A percentile compares a stretch with the other conserved stretches of the same genome.
These are phyloP conservation scores for Xylaria cubensis DNA, from an alignment of 495 filamentous ascomycete genomes.

Conservation along the genomic window DNA sequence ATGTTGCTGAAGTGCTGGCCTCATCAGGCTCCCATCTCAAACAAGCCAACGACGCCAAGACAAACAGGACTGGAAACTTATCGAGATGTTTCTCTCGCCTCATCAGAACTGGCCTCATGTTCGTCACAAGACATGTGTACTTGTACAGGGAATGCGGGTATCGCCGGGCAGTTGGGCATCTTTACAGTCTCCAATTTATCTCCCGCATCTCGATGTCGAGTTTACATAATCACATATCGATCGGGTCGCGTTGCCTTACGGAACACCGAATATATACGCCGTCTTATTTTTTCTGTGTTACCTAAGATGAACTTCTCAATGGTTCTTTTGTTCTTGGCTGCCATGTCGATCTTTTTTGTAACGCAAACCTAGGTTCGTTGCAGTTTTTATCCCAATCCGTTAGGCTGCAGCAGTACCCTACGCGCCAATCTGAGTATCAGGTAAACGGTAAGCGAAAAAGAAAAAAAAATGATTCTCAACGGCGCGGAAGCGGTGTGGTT, in stretches of 20 bases:
- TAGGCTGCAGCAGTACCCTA: constrained; percentile 9
- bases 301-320: not conserved
- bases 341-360: constrained; percentile 1
- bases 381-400: constrained; percentile 1
- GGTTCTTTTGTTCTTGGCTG: not conserved
- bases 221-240: constrained; percentile 19
- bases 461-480: constrained; percentile 10
- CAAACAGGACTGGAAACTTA: not conserved
- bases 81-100: constrained; percentile 3
- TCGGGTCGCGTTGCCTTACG: not conserved
- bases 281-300: not conserved
- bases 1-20: not conserved
- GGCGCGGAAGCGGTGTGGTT: constrained; percentile 15
- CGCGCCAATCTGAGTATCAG: not conserved
- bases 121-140: constrained; percentile 10
- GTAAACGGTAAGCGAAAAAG: constrained; percentile 23
- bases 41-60: constrained; percentile 6
- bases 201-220: constrained; percentile 12
- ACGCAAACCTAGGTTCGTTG: constrained; percentile 1
- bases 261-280: not conserved
- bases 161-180: constrained; percentile 26
- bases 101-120: not conserved
- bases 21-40: constrained; percentile 21
- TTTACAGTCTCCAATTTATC: constrained; percentile 15
- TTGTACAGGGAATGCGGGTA: constrained; percentile 7